Percentiles rank a stretch among this genome's conserved stretches.
These are phyloP conservation scores for Phaeosphaeria sp. DNA, from an alignment of 2,329 filamentous ascomycete species.

Conservation along the genomic window DNA sequence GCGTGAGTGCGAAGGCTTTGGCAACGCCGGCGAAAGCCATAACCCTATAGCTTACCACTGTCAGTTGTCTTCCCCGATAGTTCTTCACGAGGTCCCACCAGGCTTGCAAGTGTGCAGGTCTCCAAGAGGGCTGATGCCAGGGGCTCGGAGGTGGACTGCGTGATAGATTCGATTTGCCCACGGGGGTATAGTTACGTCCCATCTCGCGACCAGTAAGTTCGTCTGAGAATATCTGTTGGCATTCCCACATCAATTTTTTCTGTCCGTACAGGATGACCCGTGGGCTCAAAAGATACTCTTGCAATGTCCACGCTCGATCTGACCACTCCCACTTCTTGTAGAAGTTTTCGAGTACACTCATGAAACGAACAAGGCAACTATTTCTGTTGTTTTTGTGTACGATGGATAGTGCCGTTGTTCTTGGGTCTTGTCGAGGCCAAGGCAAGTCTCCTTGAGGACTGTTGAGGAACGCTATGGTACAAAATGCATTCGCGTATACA, in stretches of 20 bases:
- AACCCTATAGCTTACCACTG: conserved; percentile 6
- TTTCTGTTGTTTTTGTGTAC: not conserved
- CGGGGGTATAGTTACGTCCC: not conserved
- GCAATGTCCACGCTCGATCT: conserved; percentile 24
- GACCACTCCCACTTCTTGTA: conserved; percentile 12
- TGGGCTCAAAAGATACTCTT: conserved; percentile 22
- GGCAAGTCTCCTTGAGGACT: not conserved
- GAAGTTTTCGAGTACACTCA: too few species aligned
- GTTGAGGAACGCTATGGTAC: conserved; percentile 15
- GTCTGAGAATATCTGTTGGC: conserved; percentile 13
- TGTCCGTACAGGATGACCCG: conserved; percentile 17
- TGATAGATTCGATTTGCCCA: not conserved
- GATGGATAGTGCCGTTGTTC: conserved; percentile 10
- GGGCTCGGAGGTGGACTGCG: not conserved
- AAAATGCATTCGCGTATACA: conserved; percentile 17
- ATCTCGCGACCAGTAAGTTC: conserved; percentile 14
- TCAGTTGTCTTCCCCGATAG: conserved; percentile 7
- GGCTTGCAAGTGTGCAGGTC: not conserved
- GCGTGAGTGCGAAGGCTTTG: not conserved
- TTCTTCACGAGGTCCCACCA: conserved; percentile 8
- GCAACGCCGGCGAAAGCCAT: conserved; percentile 15
- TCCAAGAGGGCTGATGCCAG: not conserved
- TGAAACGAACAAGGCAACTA: not conserved
- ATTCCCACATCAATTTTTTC: conserved; percentile 20
- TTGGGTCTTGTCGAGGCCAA: conserved; percentile 7